Evolutionary conservation across 352 stramenopile species (phyloP), one percentile per base, ranked within the genome.

Genomic region (Phytopythium montanum): DNA sequence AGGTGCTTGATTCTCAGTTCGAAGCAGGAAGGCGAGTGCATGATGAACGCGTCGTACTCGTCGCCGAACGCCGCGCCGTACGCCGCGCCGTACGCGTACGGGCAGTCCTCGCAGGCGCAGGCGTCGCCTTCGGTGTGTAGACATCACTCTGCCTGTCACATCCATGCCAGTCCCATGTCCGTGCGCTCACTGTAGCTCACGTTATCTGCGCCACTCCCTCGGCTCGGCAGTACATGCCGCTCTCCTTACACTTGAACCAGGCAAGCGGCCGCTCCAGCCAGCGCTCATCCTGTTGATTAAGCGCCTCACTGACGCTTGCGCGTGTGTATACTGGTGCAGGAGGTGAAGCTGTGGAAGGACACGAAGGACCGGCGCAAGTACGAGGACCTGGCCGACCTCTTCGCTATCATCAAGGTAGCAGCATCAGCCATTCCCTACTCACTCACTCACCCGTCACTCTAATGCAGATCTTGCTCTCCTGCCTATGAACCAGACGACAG

Each of bases 331-430:
- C n/a, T 25, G 41, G 29, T 26, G 21, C 63, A 89, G 76, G 83
- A 94, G 51, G 74, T 96, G 39, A 90, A 85, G 56, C 72, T 96
- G 5, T 94, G 82, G 73, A 77, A 79, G 25, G 79, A 91, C 59
- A 91, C 85, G 9, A 95, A 95, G 59, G 87, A 96, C 50, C 70
- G 87, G 44, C 84, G 87, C 61, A 93, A 88, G 73, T 95, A 85
- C 54, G 87, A 96, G 62, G 87, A 95, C 48, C 64, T 95, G n/a
- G 85, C 87, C 19, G 87, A 98, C 46, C 69, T 99, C 18, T 99
- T 98, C 58, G 89, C 94, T 34, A 98, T 99, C 68, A 98, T 99
- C 57, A 98, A 98, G 64, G 92, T 86, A 46, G 26, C 25, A 9
- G 31, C 29, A 34, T 34, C 29, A 9, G 29, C 29, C 29, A 34